Conservation (phyloP, 148 eudicot species). For the Nyssa sinensis region DNA sequence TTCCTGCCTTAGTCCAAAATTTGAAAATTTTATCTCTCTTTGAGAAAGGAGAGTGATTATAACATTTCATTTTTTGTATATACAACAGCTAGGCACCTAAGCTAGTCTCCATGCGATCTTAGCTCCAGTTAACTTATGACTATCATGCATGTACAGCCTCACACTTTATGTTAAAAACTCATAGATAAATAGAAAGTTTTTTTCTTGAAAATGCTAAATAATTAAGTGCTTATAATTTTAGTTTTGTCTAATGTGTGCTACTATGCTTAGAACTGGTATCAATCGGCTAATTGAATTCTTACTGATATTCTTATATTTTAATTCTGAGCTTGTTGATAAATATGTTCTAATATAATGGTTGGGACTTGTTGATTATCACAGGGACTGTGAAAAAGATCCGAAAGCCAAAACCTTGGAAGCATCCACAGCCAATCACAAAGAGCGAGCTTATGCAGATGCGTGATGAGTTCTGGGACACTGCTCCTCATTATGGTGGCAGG, state of each 20-base stretch:
- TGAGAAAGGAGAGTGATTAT: background rate
- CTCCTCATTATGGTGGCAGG: conserved; percentile 61
- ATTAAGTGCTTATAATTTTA: background rate
- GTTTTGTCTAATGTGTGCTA: background rate
- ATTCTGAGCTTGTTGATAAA: background rate
- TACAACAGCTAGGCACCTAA: too few relatives aligned
- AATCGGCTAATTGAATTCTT: background rate
- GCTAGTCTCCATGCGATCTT: too few relatives aligned
- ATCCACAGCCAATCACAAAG: conserved; percentile 46
- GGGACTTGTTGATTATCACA: background rate
- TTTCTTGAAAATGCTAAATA: background rate
- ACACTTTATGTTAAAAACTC: background rate
- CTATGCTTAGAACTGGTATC: background rate
- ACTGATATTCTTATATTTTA: background rate
- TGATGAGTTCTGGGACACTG: conserved; percentile 65
- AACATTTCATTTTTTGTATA: background rate
- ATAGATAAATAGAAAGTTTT: background rate
- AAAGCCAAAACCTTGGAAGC: conserved; percentile 59
- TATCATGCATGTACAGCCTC: background rate
- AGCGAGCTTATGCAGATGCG: conserved; percentile 47
- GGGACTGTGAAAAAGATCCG: conserved; percentile 36
- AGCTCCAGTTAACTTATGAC: too few relatives aligned
- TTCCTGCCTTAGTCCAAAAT: too few relatives aligned
- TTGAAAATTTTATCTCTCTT: too few relatives aligned
- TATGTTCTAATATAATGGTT: background rate